A percentile compares a stretch with the other conserved stretches of the same genome.
These are phyloP conservation scores for Iberis pinnata DNA, from an alignment of 345 rosid genomes.

Conservation along the genomic window DNA sequence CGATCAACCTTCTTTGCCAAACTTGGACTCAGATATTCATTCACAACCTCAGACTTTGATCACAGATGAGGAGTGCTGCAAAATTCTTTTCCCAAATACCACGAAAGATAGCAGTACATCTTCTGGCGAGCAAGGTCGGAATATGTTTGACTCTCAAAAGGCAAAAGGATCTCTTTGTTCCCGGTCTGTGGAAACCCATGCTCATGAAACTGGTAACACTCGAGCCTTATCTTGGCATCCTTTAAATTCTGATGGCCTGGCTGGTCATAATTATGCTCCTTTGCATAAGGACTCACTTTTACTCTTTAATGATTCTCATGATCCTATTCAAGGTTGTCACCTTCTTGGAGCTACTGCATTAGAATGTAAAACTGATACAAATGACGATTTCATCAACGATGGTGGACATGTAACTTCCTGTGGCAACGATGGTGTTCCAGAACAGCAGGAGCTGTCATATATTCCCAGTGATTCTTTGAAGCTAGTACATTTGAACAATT, in stretches of 20 bases:
- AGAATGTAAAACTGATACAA: constrained; percentile 30
- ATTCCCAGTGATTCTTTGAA: constrained; percentile 47
- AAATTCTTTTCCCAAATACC: constrained; percentile 62
- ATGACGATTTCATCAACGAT: constrained; percentile 43
- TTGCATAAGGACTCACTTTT: constrained; percentile 27
- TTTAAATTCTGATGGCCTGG: constrained; percentile 39
- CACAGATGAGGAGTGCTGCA: constrained; percentile 86
- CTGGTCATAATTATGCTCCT: constrained; percentile 32
- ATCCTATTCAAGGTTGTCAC: constrained; percentile 34
- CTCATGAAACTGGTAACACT: constrained; percentile 35
- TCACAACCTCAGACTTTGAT: constrained; percentile 49
- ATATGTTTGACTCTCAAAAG: constrained; percentile 34
- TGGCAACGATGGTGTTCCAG: constrained; percentile 27
- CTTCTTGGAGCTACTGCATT: constrained; percentile 44
- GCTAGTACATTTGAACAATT: constrained; percentile 54
- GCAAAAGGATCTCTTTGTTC: constrained; percentile 31
- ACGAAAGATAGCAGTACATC: constrained; percentile 35
- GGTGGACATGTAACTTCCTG: constrained; percentile 41
- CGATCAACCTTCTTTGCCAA: constrained; percentile 41
- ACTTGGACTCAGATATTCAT: constrained; percentile 32
- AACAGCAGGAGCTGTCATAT: constrained; percentile 44
- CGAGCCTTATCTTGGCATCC: constrained; percentile 39
- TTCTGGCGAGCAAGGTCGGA: constrained; percentile 36
- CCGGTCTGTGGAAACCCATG: constrained; percentile 35
- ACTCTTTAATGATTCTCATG: constrained; percentile 31